phyloP scores from a whole-genome alignment of 371 early-diverging fungal genomes.

The Quaeritorhiza haematococci region DNA sequence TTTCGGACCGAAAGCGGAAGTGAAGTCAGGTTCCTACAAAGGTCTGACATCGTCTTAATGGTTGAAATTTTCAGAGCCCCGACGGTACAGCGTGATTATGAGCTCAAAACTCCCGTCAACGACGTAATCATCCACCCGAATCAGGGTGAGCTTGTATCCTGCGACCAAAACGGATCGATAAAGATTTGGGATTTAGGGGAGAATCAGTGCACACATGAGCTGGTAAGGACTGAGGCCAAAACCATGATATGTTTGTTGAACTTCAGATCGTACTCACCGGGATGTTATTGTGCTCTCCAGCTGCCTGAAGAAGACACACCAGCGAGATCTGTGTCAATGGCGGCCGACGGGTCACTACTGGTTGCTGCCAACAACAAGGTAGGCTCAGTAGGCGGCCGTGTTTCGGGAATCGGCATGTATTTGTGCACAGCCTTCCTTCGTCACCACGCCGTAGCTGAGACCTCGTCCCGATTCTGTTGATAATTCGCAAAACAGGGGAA shows the following conservation, averaged over 20 bases:
- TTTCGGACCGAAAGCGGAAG: neutral
- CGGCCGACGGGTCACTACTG: slow-evolving; percentile 81
- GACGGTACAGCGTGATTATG: slow-evolving; percentile 75
- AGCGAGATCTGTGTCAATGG: slow-evolving; percentile 84
- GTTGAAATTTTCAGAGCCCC: slow-evolving; percentile 53
- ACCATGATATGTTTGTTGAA: slow-evolving; percentile 1
- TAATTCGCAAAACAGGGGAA: slow-evolving; percentile 73
- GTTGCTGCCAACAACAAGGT: slow-evolving; percentile 89
- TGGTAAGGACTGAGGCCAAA: slow-evolving; percentile 52
- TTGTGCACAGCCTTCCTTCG: too few species aligned
- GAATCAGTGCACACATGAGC: slow-evolving; percentile 80
- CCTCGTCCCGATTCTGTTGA: neutral
- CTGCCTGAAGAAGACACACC: slow-evolving; percentile 85
- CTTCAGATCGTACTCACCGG: neutral
- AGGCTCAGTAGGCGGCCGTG: too few species aligned
- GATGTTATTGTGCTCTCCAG: slow-evolving; percentile 19
- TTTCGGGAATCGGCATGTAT: too few species aligned
- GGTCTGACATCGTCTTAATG: neutral
- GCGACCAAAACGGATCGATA: slow-evolving; percentile 89
- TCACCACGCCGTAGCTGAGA: neutral
- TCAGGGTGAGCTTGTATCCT: slow-evolving; percentile 88
- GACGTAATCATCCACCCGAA: slow-evolving; percentile 95
- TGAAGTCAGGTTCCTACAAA: slow-evolving; percentile 1
- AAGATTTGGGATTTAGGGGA: slow-evolving; percentile 91
- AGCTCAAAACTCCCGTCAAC: slow-evolving; percentile 84